A percentile compares a stretch with the other conserved stretches of the same genome.
Evolutionary conservation across 2,329 filamentous ascomycete species (phyloP).

Genomic region (Lecanicillium sp.): DNA sequence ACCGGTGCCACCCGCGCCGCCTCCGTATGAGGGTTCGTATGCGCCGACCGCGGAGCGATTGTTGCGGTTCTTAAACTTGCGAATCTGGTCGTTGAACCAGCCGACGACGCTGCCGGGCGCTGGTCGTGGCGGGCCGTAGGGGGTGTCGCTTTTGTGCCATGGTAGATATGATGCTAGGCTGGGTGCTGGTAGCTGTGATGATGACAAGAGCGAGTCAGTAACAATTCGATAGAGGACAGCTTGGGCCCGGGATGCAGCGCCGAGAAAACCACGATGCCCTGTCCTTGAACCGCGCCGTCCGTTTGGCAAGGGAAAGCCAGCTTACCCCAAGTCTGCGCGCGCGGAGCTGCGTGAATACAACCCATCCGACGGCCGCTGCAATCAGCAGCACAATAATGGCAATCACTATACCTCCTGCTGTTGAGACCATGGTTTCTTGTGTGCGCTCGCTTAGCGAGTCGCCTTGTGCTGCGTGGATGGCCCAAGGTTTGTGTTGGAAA

Average conservation of each 20-base stretch:
- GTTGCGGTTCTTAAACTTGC: slow-evolving; percentile 55
- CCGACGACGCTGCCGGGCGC: slow-evolving; percentile 56
- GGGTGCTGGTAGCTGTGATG: slow-evolving; percentile 58
- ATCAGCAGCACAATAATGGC: slow-evolving; percentile 57
- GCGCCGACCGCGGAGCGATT: slow-evolving; percentile 60
- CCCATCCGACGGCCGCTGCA: slow-evolving; percentile 52
- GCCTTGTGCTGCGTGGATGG: not conserved
- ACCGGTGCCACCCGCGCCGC: slow-evolving; percentile 29
- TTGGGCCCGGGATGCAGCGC: slow-evolving; percentile 1
- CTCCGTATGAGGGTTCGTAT: slow-evolving; percentile 50
- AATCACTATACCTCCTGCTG: slow-evolving; percentile 63
- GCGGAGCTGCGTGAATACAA: slow-evolving; percentile 63
- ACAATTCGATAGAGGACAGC: no score
- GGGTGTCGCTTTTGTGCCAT: slow-evolving; percentile 45
- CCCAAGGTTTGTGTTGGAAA: not conserved
- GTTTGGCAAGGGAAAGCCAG: slow-evolving; percentile 10
- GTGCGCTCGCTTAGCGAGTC: not conserved
- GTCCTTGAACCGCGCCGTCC: no score
- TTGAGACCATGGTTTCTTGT: slow-evolving; percentile 39
- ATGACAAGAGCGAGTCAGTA: not conserved
- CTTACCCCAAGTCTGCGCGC: slow-evolving; percentile 63
- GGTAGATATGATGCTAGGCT: slow-evolving; percentile 61
- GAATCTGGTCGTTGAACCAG: slow-evolving; percentile 63
- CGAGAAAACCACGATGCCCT: not conserved
- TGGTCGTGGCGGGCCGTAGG: slow-evolving; percentile 44